Evolutionary conservation across 1,284 basidiomycete genomes (phyloP), one percentile per base, ranked within the genome.

Genomic region (Cryptococcus neoformans): DNA sequence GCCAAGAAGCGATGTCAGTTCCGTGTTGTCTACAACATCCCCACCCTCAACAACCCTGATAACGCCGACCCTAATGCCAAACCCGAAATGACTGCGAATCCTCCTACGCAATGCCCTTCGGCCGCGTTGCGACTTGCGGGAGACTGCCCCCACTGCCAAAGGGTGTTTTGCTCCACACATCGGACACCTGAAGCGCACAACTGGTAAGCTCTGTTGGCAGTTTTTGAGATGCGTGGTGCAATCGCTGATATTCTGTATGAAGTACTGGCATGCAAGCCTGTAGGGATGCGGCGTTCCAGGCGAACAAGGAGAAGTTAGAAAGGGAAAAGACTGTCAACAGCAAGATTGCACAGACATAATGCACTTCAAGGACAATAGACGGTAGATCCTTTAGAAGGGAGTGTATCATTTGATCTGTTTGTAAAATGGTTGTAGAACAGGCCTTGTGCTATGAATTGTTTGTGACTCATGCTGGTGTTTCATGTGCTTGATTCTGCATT

Each of bases 231-330:
- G 3, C 4, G 2, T 28, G 28, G 28, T 4, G 28, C 40, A 16
- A n/a, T 41, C 16, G 53, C 62, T 65, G 53, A 65, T 44, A 9
- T 35, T 53, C 14, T 28, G 28, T 28, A 37, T 37, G 12, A 62
- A 76, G 76, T 59, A 62, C 73, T 36, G 72, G 70, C 45, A 74
- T 78, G 63, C 75, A 77, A 63, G 73, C 73, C 6, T 78, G 77
- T 63, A 68, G 77, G 39, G 78, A 79, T 44, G 78, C 78, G 35
- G 78, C 78, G 0, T 78, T 79, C 65, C 74, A 78, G 53, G 77
- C 77, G 36, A 80, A 80, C 72, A 77, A 77, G 65, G 78, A 75
- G 55, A 66, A 76, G 44, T 66, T 80, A 5, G 78, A 79, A 62
- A 65, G 69, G 34, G 78, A 80, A 58, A 66, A 73, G 49, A 79